A percentile compares a stretch with the other conserved stretches of the same genome.
phyloP scores from a whole-genome alignment of 2,329 filamentous ascomycete species.

The Fusarium miscanthi region DNA sequence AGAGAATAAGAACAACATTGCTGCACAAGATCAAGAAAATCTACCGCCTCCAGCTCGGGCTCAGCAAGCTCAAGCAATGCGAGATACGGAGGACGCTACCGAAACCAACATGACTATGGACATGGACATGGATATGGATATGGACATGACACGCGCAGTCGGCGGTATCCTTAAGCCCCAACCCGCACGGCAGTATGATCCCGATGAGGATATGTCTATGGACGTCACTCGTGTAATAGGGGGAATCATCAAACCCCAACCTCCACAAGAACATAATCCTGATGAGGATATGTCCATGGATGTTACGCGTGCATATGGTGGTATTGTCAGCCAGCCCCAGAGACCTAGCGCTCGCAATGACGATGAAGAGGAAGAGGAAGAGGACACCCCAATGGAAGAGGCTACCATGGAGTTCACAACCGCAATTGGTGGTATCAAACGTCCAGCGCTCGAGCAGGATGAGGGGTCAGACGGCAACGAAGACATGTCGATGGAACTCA shows the following conservation, averaged over 20 bases:
- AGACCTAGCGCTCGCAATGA: conserved; percentile 12
- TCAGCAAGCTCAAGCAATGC: conserved; percentile 18
- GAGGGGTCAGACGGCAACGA: conserved; percentile 62
- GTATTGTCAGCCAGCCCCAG: conserved; percentile 67
- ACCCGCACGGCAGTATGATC: conserved; percentile 54
- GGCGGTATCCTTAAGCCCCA: conserved; percentile 64
- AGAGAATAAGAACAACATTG: conserved; percentile 55
- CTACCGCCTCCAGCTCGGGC: conserved; percentile 36
- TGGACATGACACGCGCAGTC: conserved; percentile 62
- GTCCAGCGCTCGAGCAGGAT: conserved; percentile 47
- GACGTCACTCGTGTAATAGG: conserved; percentile 83
- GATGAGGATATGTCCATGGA: conserved; percentile 91
- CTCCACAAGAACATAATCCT: conserved; percentile 55
- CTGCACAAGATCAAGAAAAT: conserved; percentile 56
- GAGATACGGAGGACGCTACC: conserved; percentile 44
- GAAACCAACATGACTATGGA: conserved; percentile 55
- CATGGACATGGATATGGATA: conserved; percentile 51
- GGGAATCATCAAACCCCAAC: conserved; percentile 59
- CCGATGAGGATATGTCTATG: conserved; percentile 85
- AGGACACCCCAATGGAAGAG: conserved; percentile 56
- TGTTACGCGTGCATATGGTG: conserved; percentile 83
- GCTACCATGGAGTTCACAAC: conserved; percentile 83
- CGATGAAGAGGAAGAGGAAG: conserved; percentile 45
- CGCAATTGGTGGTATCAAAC: conserved; percentile 77
- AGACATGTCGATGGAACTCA: conserved; percentile 85